phyloP scores from a whole-genome alignment of 2,329 filamentous ascomycete species.

The Aureobasidium leucospermi region DNA sequence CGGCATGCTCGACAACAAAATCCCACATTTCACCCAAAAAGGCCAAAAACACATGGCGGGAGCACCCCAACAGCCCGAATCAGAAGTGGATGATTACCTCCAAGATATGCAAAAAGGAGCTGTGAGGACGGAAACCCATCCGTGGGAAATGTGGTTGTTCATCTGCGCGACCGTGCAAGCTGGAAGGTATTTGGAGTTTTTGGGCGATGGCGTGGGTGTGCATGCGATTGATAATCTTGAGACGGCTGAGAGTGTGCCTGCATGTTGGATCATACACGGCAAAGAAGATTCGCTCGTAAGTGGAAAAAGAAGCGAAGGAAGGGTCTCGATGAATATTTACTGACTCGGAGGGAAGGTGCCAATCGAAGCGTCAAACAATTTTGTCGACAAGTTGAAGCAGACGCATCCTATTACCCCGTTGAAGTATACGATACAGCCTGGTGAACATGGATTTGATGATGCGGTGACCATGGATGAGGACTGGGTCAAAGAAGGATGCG shows the following conservation, averaged over 20 bases:
- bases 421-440: slow-evolving; percentile 23
- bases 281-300: slow-evolving; percentile 24
- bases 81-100: slow-evolving; percentile 14
- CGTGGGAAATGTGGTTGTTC: slow-evolving; percentile 16
- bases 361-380: slow-evolving; percentile 22
- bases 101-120: slow-evolving; percentile 11
- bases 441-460: slow-evolving; percentile 33
- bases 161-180: slow-evolving; percentile 17
- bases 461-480: slow-evolving; percentile 19
- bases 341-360: slow-evolving; percentile 19
- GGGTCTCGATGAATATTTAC: neutral
- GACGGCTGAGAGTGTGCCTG: slow-evolving; percentile 20
- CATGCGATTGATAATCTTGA: slow-evolving; percentile 29
- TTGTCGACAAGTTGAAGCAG: slow-evolving; percentile 23
- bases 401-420: slow-evolving; percentile 21
- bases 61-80: slow-evolving; percentile 8
- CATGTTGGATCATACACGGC: slow-evolving; percentile 30
- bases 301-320: neutral
- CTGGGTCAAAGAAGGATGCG: slow-evolving; percentile 27
- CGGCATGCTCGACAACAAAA: slow-evolving; percentile 25
- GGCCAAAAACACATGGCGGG: slow-evolving; percentile 6
- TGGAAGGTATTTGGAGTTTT: slow-evolving; percentile 14
- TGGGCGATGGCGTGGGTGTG: slow-evolving; percentile 17
- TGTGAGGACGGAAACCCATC: slow-evolving; percentile 12
- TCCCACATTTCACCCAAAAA: slow-evolving; percentile 18